Percentiles rank a stretch among this genome's conserved stretches.
phyloP scores from a whole-genome alignment of 495 filamentous ascomycete species.

The Penicillium riverlandense region DNA sequence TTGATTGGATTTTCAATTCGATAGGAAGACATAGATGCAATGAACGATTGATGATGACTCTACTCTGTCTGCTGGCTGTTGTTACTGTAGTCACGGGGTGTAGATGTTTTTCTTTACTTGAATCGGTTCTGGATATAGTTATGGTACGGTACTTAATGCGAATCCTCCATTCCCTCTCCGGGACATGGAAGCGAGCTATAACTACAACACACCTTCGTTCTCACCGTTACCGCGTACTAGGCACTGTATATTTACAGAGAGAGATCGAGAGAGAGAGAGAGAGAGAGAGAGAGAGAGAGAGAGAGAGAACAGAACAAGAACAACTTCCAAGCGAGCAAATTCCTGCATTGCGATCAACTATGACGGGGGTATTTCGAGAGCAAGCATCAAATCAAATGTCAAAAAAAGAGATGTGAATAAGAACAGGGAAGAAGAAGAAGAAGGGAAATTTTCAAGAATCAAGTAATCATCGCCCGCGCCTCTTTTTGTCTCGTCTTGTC shows the following conservation, averaged over 20 bases:
- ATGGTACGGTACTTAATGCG: too few species aligned
- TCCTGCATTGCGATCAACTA: neutral
- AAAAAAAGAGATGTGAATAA: slow-evolving; percentile 1
- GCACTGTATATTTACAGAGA: too few species aligned
- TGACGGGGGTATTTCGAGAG: neutral
- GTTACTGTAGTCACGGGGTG: too few species aligned
- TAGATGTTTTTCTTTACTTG: slow-evolving; percentile 1
- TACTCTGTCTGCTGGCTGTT: neutral
- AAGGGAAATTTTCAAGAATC: slow-evolving; percentile 1
- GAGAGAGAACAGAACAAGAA: neutral
- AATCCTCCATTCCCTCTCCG: too few species aligned
- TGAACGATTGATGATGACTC: neutral
- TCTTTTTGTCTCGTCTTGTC: neutral
- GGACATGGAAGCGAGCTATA: too few species aligned
- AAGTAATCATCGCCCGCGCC: neutral
- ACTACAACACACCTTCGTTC: too few species aligned
- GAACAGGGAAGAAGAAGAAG: slow-evolving; percentile 3
- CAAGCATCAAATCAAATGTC: neutral
- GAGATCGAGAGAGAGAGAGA: too few species aligned
- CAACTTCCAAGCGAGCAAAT: slow-evolving; percentile 1
- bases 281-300: too few species aligned
- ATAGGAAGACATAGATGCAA: neutral
- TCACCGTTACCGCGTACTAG: too few species aligned
- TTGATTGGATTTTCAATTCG: neutral
- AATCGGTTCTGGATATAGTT: slow-evolving; percentile 1